These are phyloP conservation scores for Remersonia thermophila DNA, from an alignment of 2,329 filamentous ascomycete species.

Conservation along the genomic window DNA sequence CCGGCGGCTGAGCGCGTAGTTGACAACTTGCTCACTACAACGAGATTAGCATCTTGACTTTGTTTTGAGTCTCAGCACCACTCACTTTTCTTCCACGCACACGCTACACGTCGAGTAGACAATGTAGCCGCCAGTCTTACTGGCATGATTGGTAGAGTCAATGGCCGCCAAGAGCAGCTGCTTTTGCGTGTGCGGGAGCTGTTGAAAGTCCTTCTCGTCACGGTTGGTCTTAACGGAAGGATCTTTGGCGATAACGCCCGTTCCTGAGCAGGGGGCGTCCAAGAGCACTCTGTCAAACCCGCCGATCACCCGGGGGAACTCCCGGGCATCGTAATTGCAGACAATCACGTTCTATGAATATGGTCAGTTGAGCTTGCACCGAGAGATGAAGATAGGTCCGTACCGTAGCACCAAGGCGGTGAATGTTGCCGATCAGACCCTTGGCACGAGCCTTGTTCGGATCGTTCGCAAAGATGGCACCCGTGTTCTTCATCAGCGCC, in stretches of 20 bases:
- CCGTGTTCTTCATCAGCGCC: slow-evolving; percentile 96
- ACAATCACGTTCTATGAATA: slow-evolving; percentile 63
- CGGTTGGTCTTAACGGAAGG: slow-evolving; percentile 97
- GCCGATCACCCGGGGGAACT: slow-evolving; percentile 88
- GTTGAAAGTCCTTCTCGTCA: slow-evolving; percentile 87
- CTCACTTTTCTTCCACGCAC: slow-evolving; percentile 66
- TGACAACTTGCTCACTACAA: slow-evolving; percentile 38
- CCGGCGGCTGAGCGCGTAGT: slow-evolving; percentile 81
- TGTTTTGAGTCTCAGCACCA: background rate
- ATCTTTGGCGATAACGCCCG: slow-evolving; percentile 95
- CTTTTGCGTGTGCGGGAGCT: slow-evolving; percentile 87
- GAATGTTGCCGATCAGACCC: slow-evolving; percentile 95
- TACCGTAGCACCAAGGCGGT: slow-evolving; percentile 71
- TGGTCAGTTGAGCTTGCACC: background rate
- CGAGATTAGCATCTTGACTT: slow-evolving; percentile 1
- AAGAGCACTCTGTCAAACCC: slow-evolving; percentile 92
- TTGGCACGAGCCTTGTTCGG: slow-evolving; percentile 86
- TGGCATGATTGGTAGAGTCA: slow-evolving; percentile 82
- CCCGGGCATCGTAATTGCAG: slow-evolving; percentile 86
- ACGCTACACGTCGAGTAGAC: slow-evolving; percentile 97
- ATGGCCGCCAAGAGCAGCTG: slow-evolving; percentile 87
- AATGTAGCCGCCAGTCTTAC: slow-evolving; percentile 86
- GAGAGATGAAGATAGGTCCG: background rate
- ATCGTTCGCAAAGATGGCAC: slow-evolving; percentile 92
- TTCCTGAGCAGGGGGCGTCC: slow-evolving; percentile 86